Evolutionary conservation across 2,329 filamentous ascomycete species (phyloP).

Genomic region (Phyllosticta ampelicida): DNA sequence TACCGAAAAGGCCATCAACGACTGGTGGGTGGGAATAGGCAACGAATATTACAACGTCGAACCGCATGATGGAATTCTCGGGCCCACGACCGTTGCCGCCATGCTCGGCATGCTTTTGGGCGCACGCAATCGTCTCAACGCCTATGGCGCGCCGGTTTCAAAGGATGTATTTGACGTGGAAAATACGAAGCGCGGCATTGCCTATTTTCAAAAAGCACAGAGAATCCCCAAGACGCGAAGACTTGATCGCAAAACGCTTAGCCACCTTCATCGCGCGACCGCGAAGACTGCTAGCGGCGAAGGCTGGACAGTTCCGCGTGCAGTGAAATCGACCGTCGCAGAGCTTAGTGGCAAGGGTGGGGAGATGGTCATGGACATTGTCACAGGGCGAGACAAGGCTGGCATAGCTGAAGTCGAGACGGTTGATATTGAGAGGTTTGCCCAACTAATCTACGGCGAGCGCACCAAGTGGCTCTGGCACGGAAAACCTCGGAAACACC

Average conservation of each 20-base stretch:
- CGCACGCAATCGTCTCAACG: constrained; percentile 78
- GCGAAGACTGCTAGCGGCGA: constrained; percentile 84
- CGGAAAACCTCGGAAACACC: constrained; percentile 66
- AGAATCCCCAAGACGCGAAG: constrained; percentile 68
- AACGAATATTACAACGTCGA: constrained; percentile 87
- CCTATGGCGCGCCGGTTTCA: constrained; percentile 68
- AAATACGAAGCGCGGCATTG: constrained; percentile 70
- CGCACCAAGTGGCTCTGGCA: constrained; percentile 90
- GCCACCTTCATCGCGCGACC: constrained; percentile 70
- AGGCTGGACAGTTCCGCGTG: constrained; percentile 83
- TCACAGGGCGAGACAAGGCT: constrained; percentile 70
- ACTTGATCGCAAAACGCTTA: constrained; percentile 72
- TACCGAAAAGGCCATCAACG: constrained; percentile 77
- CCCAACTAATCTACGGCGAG: constrained; percentile 67
- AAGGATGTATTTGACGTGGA: constrained; percentile 90
- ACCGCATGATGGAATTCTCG: constrained; percentile 83
- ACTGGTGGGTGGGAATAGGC: constrained; percentile 95
- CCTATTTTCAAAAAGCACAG: constrained; percentile 80
- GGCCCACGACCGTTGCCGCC: constrained; percentile 82
- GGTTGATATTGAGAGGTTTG: constrained; percentile 74
- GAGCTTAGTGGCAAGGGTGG: constrained; percentile 90
- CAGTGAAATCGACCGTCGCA: constrained; percentile 89
- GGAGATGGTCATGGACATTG: constrained; percentile 92
- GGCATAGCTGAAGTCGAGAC: constrained; percentile 91
- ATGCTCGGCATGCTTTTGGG: constrained; percentile 82